A percentile compares a stretch with the other conserved stretches of the same genome.
phyloP scores from a whole-genome alignment of 768 basidiomycete genomes.

The Leccinum ochraceum region DNA sequence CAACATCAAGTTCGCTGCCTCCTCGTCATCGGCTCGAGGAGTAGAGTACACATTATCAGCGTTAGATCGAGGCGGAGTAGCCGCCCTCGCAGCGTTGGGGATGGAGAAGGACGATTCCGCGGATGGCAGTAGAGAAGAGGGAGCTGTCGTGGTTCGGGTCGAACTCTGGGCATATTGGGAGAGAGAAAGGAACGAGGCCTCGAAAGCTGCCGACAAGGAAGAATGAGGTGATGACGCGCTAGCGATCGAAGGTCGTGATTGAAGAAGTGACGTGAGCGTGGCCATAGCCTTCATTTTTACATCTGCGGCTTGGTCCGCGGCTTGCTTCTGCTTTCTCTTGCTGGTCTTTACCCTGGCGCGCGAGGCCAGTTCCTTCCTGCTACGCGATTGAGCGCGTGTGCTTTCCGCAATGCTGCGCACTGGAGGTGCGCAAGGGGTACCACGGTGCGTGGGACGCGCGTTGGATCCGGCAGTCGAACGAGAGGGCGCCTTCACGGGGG shows the following conservation, averaged over 20 bases:
- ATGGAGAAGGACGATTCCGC: constrained; percentile 41
- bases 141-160: constrained; percentile 48
- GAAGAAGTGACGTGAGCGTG: constrained; percentile 71
- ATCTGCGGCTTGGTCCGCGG: constrained; percentile 40
- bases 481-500: constrained; percentile 55
- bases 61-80: constrained; percentile 38
- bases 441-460: constrained; percentile 22
- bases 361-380: constrained; percentile 41
- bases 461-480: constrained; percentile 38
- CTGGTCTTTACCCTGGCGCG: constrained; percentile 40
- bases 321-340: constrained; percentile 53
- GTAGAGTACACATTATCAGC: constrained; percentile 43
- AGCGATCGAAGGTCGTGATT: constrained; percentile 61
- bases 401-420: constrained; percentile 48
- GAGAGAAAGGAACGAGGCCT: constrained; percentile 62
- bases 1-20: constrained; percentile 85
- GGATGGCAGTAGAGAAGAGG: constrained; percentile 40
- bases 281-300: constrained; percentile 84
- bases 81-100: constrained; percentile 24
- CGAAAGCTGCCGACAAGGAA: constrained; percentile 67
- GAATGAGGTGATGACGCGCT: constrained; percentile 71
- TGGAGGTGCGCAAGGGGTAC: constrained; percentile 9
- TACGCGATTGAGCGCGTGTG: constrained; percentile 46
- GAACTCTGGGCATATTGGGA: constrained; percentile 71
- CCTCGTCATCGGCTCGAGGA: constrained; percentile 63